phyloP scores from a whole-genome alignment of 257 asterid species.

The Gardenia jasminoides region DNA sequence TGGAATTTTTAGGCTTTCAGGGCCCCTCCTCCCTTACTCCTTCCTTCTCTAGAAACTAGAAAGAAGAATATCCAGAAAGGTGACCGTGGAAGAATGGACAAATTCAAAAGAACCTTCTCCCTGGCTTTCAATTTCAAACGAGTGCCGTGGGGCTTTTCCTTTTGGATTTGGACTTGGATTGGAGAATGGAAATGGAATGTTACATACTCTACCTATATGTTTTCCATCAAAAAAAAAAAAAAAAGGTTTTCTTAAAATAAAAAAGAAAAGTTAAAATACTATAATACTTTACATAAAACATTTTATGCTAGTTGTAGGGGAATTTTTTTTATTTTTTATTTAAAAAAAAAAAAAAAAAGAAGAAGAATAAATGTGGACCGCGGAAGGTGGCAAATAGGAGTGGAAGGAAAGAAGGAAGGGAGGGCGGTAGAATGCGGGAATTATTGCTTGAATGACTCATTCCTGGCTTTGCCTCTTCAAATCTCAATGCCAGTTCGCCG shows the following conservation, averaged over 20 bases:
- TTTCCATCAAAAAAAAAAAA: background rate
- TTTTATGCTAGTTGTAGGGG: background rate
- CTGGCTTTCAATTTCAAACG: background rate
- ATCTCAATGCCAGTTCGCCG: background rate
- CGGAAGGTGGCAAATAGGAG: slow-evolving; percentile 6
- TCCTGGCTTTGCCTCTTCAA: slow-evolving; percentile 15
- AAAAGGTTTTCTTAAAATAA: no score
- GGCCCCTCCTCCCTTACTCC: slow-evolving; percentile 9
- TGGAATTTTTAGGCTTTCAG: background rate
- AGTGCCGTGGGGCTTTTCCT: slow-evolving; percentile 1
- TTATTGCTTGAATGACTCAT: slow-evolving; percentile 57
- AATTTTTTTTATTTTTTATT: no score
- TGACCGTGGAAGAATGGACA: slow-evolving; percentile 9
- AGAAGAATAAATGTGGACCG: slow-evolving; percentile 10
- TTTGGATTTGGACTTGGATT: background rate
- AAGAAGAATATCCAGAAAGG: slow-evolving; percentile 12
- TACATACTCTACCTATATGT: slow-evolving; percentile 3
- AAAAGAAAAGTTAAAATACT: no score
- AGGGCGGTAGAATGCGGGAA: slow-evolving; percentile 48
- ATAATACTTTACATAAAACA: no score
- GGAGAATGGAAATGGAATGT: slow-evolving; percentile 1
- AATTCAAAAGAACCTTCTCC: slow-evolving; percentile 16
- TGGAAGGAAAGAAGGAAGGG: no score
- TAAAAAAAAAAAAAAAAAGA: background rate
- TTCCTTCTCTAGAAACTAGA: slow-evolving; percentile 23